These are phyloP conservation scores for Aegilops umbellulata DNA, from an alignment of 176 grass and related monocot genomes.

Conservation along the genomic window DNA sequence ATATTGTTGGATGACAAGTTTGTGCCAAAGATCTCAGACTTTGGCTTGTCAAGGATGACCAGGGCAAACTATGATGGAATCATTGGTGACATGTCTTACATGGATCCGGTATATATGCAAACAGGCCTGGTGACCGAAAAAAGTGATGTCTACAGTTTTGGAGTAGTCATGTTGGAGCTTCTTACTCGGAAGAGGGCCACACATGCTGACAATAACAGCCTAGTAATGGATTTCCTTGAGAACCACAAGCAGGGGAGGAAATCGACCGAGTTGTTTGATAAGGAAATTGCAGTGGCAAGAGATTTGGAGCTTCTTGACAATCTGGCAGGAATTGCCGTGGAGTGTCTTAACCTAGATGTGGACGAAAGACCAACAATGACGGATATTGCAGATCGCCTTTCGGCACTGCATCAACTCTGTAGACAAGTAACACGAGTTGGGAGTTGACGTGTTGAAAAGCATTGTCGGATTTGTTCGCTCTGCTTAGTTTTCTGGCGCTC, in stretches of 20 bases:
- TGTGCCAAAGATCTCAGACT: background rate
- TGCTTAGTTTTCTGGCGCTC: too few relatives aligned
- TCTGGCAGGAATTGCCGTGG: too few relatives aligned
- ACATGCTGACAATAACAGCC: too few relatives aligned
- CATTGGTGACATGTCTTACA: too few relatives aligned
- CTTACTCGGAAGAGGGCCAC: background rate
- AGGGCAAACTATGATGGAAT: rapidly evolving
- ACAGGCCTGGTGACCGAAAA: background rate
- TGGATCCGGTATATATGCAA: background rate
- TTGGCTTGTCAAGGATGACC: background rate
- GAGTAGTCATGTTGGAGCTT: background rate
- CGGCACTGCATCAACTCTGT: too few relatives aligned
- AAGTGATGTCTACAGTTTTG: background rate
- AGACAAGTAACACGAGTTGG: too few relatives aligned
- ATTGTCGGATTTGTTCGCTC: too few relatives aligned
- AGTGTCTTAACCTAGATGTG: too few relatives aligned
- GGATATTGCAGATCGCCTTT: too few relatives aligned
- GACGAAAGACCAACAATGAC: too few relatives aligned
- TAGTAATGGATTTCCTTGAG: background rate
- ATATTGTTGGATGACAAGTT: background rate
- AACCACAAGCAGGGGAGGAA: background rate
- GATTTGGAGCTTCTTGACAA: background rate
- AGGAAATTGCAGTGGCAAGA: background rate
- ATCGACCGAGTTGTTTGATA: background rate
- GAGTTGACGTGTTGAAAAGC: too few relatives aligned